Evolutionary conservation across 768 basidiomycete genomes (phyloP).

Genomic region (Suillus decipiens): DNA sequence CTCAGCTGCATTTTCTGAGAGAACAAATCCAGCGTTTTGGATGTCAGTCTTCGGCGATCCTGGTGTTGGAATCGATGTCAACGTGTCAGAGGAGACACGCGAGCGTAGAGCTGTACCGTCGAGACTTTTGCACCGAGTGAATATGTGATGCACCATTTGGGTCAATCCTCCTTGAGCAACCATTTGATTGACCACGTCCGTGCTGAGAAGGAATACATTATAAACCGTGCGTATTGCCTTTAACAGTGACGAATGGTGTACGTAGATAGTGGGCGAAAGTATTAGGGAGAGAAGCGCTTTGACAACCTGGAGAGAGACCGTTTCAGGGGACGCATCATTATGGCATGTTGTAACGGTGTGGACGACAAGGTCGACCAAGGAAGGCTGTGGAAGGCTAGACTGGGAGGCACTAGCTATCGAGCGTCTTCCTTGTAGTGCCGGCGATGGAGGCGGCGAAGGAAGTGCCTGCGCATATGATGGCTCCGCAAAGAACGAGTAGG

Average conservation of each 20-base stretch:
- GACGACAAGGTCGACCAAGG: slow-evolving; percentile 90
- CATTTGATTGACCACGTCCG: slow-evolving; percentile 91
- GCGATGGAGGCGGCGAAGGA: slow-evolving; percentile 80
- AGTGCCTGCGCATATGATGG: slow-evolving; percentile 44
- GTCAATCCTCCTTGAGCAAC: slow-evolving; percentile 97
- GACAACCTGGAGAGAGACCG: slow-evolving; percentile 95
- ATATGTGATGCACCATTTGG: slow-evolving; percentile 98
- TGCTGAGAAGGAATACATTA: slow-evolving; percentile 93
- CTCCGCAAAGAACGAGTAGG: slow-evolving; percentile 95
- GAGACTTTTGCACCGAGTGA: slow-evolving; percentile 68
- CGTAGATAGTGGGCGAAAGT: slow-evolving; percentile 80
- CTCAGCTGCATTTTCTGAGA: background rate
- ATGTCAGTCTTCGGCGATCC: background rate
- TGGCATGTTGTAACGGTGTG: slow-evolving; percentile 94
- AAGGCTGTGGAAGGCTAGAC: slow-evolving; percentile 55
- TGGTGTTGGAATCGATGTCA: slow-evolving; percentile 8
- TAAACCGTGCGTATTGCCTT: slow-evolving; percentile 98
- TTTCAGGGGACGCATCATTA: slow-evolving; percentile 81
- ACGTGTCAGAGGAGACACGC: slow-evolving; percentile 26
- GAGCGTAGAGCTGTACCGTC: slow-evolving; percentile 20
- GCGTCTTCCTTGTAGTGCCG: slow-evolving; percentile 45
- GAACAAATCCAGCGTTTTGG: background rate
- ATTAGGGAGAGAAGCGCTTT: slow-evolving; percentile 91
- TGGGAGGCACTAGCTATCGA: slow-evolving; percentile 48
- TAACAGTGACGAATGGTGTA: slow-evolving; percentile 94